Conservation (phyloP, 139 green algal species). For the Trebouxia sp. region DNA sequence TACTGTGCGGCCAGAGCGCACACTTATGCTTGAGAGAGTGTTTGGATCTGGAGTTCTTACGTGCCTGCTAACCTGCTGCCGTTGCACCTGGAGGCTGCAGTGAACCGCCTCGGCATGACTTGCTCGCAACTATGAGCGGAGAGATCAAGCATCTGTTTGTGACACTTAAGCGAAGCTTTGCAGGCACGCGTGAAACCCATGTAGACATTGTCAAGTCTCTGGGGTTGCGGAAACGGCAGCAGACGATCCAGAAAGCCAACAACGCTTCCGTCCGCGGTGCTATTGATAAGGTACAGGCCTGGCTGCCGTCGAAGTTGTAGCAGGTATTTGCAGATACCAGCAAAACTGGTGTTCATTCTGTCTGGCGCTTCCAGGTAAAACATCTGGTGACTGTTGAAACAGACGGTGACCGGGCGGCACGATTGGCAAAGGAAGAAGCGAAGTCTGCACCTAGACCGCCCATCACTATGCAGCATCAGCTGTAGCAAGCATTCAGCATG, state of each 20-base stretch:
- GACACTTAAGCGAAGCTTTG: slow-evolving; percentile 57
- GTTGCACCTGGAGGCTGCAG: background rate
- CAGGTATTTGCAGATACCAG: background rate
- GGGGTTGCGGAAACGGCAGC: slow-evolving; percentile 44
- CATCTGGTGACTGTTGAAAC: slow-evolving; percentile 57
- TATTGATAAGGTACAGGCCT: slow-evolving; percentile 45
- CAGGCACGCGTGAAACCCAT: slow-evolving; percentile 49
- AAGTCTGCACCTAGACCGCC: slow-evolving; percentile 33
- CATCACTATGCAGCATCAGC: slow-evolving; percentile 37
- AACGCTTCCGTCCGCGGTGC: slow-evolving; percentile 42
- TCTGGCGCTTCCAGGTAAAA: slow-evolving; percentile 51
- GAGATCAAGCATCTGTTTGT: slow-evolving; percentile 47
- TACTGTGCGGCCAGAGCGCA: background rate
- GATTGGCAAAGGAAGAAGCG: slow-evolving; percentile 40
- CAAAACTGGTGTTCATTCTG: background rate
- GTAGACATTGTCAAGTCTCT: slow-evolving; percentile 43
- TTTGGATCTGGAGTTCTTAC: background rate
- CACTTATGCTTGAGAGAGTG: background rate
- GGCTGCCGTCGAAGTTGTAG: background rate
- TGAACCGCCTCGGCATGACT: background rate
- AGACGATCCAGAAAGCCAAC: slow-evolving; percentile 49
- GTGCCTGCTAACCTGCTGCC: background rate
- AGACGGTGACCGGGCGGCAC: slow-evolving; percentile 33
- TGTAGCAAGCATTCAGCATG: too few species aligned
- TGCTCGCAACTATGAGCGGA: background rate